Evolutionary conservation across 1,284 basidiomycete species (phyloP), one percentile per base, ranked within the genome.

Genomic region (Marasmius oreades): DNA sequence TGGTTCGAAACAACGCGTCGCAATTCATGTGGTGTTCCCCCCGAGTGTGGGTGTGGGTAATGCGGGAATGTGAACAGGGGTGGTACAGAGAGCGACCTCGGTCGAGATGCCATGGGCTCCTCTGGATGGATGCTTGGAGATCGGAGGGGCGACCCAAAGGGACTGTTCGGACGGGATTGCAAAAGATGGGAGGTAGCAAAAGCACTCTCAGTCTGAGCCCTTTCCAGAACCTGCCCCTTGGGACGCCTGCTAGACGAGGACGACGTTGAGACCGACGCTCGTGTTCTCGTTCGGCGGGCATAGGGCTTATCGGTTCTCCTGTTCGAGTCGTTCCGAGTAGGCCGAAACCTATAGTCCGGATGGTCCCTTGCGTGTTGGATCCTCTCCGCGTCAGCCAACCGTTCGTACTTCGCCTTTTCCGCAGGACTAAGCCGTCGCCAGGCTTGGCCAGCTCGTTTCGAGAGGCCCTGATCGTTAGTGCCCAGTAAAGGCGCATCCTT

Each of bases 301-400:
- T 12, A 53, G 59, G 37, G 62, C 37, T 64, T 56, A 34, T 64
- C 68, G 61, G 64, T 69, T 57, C 60, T 66, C 55, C 58, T 65
- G 61, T 55, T 61, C 1, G 56, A 51, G 22, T 64, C 66, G 31
- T 73, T 71, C 63, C 77, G 78, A 63, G 72, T 67, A 2, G 86
- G 85, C n/a, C 77, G 73, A 66, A 82, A 88, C 46, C 77, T 77
- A 67, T 88, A 88, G 58, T 80, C 67, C 0, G 86, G 86, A 60
- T 87, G 73, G 51, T 71, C 66, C 18, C 70, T 67, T 2, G 76
- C 77, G 55, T 88, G 86, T 52, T 80, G 78, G 45, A 71, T 70
- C 58, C 78, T 78, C 69, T 84, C 82, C 52, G 65, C 57, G 43
- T 79, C 77, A 0, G 86, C 84, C 12, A 74, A 70, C 16, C 66